These are phyloP conservation scores for Neolentinus lepideus DNA, from an alignment of 1,284 basidiomycete genomes.

Conservation along the genomic window DNA sequence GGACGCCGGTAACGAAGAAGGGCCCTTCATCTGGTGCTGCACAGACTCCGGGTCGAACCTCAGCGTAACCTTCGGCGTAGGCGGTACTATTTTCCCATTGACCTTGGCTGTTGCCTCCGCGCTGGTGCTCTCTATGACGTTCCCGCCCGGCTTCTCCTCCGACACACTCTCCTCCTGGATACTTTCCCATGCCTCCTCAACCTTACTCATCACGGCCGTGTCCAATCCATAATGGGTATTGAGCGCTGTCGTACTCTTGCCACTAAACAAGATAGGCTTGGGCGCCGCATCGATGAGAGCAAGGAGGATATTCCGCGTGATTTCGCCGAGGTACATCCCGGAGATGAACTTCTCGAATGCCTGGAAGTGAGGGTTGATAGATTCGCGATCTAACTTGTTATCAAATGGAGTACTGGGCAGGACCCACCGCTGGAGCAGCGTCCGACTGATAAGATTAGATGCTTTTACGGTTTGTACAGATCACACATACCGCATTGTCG, in stretches of 20 bases:
- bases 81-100: not conserved
- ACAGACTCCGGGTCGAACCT: not conserved
- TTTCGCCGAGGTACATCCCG: slow-evolving; percentile 98
- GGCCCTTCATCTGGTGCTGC: not conserved
- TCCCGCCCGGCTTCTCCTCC: slow-evolving; percentile 8
- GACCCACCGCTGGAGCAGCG: slow-evolving; percentile 55
- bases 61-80: not conserved
- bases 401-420: slow-evolving; percentile 92
- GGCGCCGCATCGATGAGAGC: slow-evolving; percentile 81
- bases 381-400: slow-evolving; percentile 87
- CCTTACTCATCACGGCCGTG: slow-evolving; percentile 84
- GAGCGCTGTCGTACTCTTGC: slow-evolving; percentile 63
- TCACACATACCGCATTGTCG: slow-evolving; percentile 69
- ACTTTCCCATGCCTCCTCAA: slow-evolving; percentile 71
- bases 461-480: not conserved
- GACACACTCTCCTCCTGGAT: slow-evolving; percentile 17
- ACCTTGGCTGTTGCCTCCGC: not conserved
- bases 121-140: not conserved
- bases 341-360: slow-evolving; percentile 98
- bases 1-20: slow-evolving; percentile 20
- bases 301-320: slow-evolving; percentile 81
- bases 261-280: slow-evolving; percentile 69
- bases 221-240: slow-evolving; percentile 94
- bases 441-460: not conserved
- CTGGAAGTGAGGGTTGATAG: slow-evolving; percentile 91